A percentile compares a stretch with the other conserved stretches of the same genome.
Evolutionary conservation across 75 land plant species (phyloP).

Genomic region (Sequoiadendron giganteum): DNA sequence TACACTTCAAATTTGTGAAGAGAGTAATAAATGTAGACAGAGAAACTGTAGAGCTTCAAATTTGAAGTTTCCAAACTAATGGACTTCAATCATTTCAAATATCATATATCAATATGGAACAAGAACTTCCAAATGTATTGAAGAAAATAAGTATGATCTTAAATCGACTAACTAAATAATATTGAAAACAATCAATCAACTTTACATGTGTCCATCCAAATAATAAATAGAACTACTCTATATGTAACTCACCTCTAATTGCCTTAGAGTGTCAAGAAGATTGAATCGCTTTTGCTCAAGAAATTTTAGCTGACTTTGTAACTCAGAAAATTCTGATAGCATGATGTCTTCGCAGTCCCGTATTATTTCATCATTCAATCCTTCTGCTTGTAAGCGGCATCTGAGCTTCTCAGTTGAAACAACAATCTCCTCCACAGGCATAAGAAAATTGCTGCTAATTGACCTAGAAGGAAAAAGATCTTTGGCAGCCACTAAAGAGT

Average conservation of each 20-base stretch:
- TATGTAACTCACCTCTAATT: constrained; percentile 42
- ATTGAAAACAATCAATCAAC: background rate
- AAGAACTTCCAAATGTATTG: background rate
- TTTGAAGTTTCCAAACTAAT: background rate
- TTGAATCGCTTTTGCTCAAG: constrained; percentile 33
- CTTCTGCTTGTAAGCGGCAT: constrained; percentile 38
- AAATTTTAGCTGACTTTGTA: constrained; percentile 31
- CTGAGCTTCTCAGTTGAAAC: constrained; percentile 53
- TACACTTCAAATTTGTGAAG: background rate
- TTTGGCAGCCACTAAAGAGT: constrained; percentile 43
- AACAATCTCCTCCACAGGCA: constrained; percentile 40
- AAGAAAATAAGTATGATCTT: background rate
- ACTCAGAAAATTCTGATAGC: constrained; percentile 45
- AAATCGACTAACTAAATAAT: background rate
- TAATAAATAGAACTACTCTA: background rate
- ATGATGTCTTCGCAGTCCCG: constrained; percentile 63
- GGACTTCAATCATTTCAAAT: background rate
- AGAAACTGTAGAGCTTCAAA: background rate
- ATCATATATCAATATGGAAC: background rate
- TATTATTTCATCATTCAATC: constrained; percentile 37
- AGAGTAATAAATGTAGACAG: background rate
- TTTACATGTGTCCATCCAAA: background rate
- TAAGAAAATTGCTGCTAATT: constrained; percentile 7
- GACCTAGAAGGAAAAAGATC: constrained; percentile 29
- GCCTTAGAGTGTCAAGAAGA: constrained; percentile 32